Evolutionary conservation across 2,329 filamentous ascomycete genomes (phyloP).

Genomic region (Penicillium paneum): DNA sequence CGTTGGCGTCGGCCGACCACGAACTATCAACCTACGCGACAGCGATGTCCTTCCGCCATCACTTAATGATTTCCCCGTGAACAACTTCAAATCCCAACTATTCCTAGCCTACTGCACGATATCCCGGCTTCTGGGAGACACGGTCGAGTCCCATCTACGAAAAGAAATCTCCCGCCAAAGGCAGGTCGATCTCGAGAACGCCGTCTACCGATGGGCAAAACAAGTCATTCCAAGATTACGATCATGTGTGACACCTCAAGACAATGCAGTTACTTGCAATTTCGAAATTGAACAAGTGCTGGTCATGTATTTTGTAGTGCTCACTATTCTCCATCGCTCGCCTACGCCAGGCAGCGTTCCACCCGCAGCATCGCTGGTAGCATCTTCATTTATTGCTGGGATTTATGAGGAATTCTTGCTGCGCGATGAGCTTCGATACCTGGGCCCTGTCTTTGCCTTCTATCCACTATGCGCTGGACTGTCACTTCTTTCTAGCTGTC

Average conservation of each 20-base stretch:
- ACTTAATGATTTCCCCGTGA: conserved; percentile 33
- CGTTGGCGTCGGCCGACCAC: conserved; percentile 41
- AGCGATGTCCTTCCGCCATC: conserved; percentile 41
- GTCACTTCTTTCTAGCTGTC: conserved; percentile 39
- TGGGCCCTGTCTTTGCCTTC: conserved; percentile 43
- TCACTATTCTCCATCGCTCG: conserved; percentile 41
- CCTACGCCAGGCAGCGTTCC: conserved; percentile 30
- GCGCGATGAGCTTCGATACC: conserved; percentile 40
- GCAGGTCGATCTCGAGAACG: conserved; percentile 35
- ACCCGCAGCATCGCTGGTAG: conserved; percentile 38
- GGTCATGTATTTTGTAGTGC: conserved; percentile 38
- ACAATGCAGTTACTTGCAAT: conserved; percentile 17
- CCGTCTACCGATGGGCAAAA: conserved; percentile 42
- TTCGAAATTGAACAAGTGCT: conserved; percentile 39
- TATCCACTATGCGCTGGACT: conserved; percentile 42
- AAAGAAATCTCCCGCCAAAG: conserved; percentile 31
- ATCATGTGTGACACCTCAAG: conserved; percentile 14
- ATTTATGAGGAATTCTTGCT: conserved; percentile 45
- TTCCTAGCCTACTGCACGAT: conserved; percentile 42
- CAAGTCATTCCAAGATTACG: conserved; percentile 27
- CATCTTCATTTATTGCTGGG: conserved; percentile 43
- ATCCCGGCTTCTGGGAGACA: conserved; percentile 41
- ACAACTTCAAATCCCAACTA: conserved; percentile 29
- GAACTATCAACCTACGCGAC: conserved; percentile 41
- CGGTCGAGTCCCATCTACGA: conserved; percentile 40